phyloP scores from a whole-genome alignment of 306 rosid genomes.

The Castanea crenata region DNA sequence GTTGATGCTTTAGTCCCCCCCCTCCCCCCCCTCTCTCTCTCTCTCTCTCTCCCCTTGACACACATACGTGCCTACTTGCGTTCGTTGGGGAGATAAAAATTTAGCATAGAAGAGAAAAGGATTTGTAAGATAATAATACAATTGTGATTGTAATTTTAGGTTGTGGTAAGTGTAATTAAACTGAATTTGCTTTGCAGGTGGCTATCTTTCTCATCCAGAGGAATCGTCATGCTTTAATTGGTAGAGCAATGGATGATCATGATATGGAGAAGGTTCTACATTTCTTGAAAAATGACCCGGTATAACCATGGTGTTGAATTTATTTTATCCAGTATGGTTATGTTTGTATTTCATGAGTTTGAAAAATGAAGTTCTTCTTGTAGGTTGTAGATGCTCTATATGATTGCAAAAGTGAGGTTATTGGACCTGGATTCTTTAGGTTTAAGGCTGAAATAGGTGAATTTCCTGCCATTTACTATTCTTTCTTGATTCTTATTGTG shows the following conservation, averaged over 20 bases:
- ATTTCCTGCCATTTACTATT: conserved; percentile 11
- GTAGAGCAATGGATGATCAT: conserved; percentile 96
- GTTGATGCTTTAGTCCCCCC: neutral
- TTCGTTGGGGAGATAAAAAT: neutral
- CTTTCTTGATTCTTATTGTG: conserved; percentile 11
- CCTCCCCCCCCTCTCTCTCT: no score
- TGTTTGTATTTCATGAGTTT: conserved; percentile 27
- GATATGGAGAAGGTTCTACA: conserved; percentile 92
- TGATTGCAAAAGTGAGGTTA: conserved; percentile 99
- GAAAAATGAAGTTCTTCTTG: conserved; percentile 5
- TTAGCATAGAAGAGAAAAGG: neutral
- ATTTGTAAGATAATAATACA: neutral
- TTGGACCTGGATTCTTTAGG: conserved; percentile 97
- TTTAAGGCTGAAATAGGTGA: conserved; percentile 98
- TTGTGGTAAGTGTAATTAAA: conserved; percentile 1
- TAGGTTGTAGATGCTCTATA: conserved; percentile 94
- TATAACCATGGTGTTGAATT: conserved; percentile 33
- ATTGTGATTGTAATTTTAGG: neutral
- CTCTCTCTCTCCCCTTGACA: neutral
- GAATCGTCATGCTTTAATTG: conserved; percentile 96
- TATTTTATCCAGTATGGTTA: neutral
- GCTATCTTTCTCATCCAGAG: conserved; percentile 98
- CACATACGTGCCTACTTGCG: neutral
- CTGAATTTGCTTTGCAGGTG: conserved; percentile 57
- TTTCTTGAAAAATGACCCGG: conserved; percentile 90